Conservation (phyloP, 2,329 filamentous ascomycete species). For the Colletotrichum sansevieriae region DNA sequence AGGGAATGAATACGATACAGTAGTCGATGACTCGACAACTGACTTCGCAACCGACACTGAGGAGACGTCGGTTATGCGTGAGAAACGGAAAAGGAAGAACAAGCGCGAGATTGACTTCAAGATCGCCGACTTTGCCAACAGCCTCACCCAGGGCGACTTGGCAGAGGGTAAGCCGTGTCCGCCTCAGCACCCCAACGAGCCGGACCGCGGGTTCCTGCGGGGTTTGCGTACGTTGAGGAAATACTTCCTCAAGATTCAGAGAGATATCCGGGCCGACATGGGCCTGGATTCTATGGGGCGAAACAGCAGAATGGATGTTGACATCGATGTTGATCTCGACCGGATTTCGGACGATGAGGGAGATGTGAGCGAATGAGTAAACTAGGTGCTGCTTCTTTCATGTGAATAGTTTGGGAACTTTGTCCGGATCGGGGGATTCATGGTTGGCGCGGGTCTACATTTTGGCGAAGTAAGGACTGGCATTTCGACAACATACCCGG, state of each 20-base stretch:
- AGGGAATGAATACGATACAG: conserved; percentile 61
- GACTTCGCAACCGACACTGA: conserved; percentile 71
- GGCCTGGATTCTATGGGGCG: conserved; percentile 57
- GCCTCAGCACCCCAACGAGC: conserved; percentile 81
- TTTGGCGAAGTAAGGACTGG: conserved; percentile 29
- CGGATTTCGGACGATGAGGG: conserved; percentile 39
- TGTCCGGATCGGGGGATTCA: conserved; percentile 9
- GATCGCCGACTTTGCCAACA: conserved; percentile 98
- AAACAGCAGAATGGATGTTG: conserved; percentile 35
- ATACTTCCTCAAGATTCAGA: conserved; percentile 90
- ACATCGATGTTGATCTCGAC: conserved; percentile 33
- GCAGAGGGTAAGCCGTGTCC: conserved; percentile 77
- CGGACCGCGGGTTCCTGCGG: conserved; percentile 90
- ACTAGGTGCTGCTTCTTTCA: conserved; percentile 16
- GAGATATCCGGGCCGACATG: conserved; percentile 74
- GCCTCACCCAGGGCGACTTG: conserved; percentile 87
- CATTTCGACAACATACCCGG: conserved; percentile 42
- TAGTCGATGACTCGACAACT: conserved; percentile 69
- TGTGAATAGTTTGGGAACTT: conserved; percentile 30
- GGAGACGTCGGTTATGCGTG: conserved; percentile 56
- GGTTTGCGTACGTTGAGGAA: conserved; percentile 82
- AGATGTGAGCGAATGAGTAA: conserved; percentile 28
- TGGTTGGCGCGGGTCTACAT: conserved; percentile 1
- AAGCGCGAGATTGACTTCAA: conserved; percentile 86
- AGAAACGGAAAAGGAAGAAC: conserved; percentile 61